Percentiles rank a stretch among this genome's conserved stretches.
These are phyloP conservation scores for Urtica urens DNA, from an alignment of 306 rosid genomes.

Conservation along the genomic window DNA sequence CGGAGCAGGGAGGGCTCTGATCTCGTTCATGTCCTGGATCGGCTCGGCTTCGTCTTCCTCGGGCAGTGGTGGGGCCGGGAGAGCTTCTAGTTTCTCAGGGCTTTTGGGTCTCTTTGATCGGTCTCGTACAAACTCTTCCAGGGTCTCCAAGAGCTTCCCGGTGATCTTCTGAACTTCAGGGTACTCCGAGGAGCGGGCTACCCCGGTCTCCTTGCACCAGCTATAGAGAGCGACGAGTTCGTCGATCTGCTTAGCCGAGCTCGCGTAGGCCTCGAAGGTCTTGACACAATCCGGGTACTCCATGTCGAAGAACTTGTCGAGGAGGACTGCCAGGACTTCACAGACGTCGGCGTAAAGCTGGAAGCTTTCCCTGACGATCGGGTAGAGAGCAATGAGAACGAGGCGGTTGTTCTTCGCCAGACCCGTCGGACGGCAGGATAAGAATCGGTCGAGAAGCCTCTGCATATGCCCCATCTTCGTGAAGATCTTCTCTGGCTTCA, in stretches of 20 bases:
- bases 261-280: constrained; percentile 84
- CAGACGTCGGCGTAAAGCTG: constrained; percentile 87
- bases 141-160: constrained; percentile 71
- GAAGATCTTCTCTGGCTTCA: constrained; percentile 73
- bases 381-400: constrained; percentile 74
- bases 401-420: constrained; percentile 75
- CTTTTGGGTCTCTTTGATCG: constrained; percentile 77
- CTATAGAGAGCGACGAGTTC: constrained; percentile 53
- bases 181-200: constrained; percentile 82
- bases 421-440: constrained; percentile 88
- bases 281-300: constrained; percentile 84
- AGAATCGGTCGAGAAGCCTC: constrained; percentile 74
- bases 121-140: constrained; percentile 96
- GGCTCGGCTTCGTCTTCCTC: too few species aligned
- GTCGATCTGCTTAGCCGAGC: constrained; percentile 92
- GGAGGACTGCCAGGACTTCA: constrained; percentile 79
- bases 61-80: constrained; percentile 34
- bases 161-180: constrained; percentile 90
- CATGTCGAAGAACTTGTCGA: constrained; percentile 90
- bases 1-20: constrained; percentile 87
- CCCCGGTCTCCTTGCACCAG: constrained; percentile 86
- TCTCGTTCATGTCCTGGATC: constrained; percentile 68
- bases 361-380: constrained; percentile 79
- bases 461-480: constrained; percentile 87
- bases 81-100: constrained; percentile 68